phyloP scores from a whole-genome alignment of 345 rosid genomes.

The Eucalyptus virginea region DNA sequence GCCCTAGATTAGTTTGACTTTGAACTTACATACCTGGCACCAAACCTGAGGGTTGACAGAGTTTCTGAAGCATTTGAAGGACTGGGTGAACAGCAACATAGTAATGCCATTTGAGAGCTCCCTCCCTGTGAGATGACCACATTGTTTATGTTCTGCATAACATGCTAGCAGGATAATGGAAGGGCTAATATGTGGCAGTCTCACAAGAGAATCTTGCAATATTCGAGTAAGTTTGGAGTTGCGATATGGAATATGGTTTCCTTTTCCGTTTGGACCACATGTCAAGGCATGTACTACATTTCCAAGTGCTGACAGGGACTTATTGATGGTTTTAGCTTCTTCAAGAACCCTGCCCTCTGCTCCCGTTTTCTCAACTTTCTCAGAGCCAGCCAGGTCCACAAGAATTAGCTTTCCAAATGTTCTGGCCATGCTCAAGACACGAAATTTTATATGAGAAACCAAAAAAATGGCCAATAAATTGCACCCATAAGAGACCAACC shows the following conservation, averaged over 20 bases:
- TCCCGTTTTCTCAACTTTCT: conserved; percentile 60
- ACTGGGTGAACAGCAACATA: conserved; percentile 95
- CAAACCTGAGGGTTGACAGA: conserved; percentile 84
- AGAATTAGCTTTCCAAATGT: no score
- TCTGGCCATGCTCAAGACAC: no score
- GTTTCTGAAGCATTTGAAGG: conserved; percentile 70
- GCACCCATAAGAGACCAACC: no score
- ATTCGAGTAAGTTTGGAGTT: conserved; percentile 94
- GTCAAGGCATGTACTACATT: conserved; percentile 86
- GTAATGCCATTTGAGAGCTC: conserved; percentile 62
- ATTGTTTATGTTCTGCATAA: not conserved
- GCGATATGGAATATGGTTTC: conserved; percentile 66
- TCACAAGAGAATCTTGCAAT: conserved; percentile 78
- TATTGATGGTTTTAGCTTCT: conserved; percentile 90
- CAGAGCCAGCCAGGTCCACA: no score
- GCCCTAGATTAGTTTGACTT: not conserved
- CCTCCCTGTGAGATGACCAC: conserved; percentile 47
- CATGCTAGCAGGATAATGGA: not conserved
- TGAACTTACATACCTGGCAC: conserved; percentile 45
- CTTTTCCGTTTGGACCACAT: conserved; percentile 48
- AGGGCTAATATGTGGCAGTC: conserved; percentile 7
- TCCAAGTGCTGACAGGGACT: conserved; percentile 85
- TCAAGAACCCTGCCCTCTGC: conserved; percentile 92
- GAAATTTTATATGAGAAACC: no score
- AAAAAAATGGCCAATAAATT: no score